Evolutionary conservation across 352 stramenopile genomes (phyloP).

Genomic region (Globisporangium cystogenes): DNA sequence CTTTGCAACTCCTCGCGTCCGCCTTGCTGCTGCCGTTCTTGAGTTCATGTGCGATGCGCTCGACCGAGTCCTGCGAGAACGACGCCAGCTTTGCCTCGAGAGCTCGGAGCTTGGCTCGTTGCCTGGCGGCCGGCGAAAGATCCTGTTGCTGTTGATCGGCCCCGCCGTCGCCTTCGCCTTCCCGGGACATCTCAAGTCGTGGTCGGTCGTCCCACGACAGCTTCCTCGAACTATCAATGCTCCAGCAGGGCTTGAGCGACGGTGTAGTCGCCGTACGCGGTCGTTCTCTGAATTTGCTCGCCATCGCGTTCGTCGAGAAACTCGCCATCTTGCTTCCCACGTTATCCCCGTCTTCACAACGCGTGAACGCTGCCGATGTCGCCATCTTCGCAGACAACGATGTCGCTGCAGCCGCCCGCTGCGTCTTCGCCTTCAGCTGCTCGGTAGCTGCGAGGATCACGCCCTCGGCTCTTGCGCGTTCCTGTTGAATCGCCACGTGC

Average conservation of each 20-base stretch:
- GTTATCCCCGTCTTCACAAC: background rate
- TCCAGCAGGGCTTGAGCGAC: background rate
- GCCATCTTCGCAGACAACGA: background rate
- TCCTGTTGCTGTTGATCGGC: constrained; percentile 2
- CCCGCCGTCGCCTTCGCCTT: background rate
- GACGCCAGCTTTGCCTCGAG: constrained; percentile 48
- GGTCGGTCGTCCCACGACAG: background rate
- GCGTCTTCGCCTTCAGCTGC: constrained; percentile 41
- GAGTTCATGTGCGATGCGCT: constrained; percentile 28
- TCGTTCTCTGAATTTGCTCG: background rate
- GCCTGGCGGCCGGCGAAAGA: constrained; percentile 37
- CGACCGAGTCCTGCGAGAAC: constrained; percentile 43
- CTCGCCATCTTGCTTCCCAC: background rate
- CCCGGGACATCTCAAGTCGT: background rate
- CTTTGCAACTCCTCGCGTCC: background rate
- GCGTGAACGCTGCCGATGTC: background rate
- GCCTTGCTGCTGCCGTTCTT: background rate
- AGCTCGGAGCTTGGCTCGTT: constrained; percentile 45
- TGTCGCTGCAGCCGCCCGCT: constrained; percentile 14
- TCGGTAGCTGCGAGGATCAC: constrained; percentile 33
- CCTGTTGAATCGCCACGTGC: constrained; percentile 36
- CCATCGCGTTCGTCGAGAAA: background rate
- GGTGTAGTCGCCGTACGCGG: background rate
- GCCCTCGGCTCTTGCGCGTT: constrained; percentile 29
- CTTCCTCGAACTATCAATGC: background rate